Evolutionary conservation across 805 yeast species (phyloP).

Genomic region (Torulaspora indica): DNA sequence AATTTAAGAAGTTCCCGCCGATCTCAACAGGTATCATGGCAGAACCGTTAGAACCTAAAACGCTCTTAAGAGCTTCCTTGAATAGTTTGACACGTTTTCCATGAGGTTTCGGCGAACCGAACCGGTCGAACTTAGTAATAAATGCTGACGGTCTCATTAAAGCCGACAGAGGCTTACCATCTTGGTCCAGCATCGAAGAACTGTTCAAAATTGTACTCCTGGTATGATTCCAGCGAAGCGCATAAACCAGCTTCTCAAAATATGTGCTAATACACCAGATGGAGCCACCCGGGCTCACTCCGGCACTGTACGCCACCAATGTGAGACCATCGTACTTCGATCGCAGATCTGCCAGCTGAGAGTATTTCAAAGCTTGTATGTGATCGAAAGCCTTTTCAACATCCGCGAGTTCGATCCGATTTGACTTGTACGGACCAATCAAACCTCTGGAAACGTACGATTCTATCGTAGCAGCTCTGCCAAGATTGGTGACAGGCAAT

Average conservation of each 20-base stretch:
- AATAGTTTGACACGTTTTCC: constrained; percentile 61
- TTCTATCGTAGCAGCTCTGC: constrained; percentile 82
- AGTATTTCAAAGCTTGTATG: constrained; percentile 64
- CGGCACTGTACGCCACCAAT: constrained; percentile 82
- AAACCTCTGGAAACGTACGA: constrained; percentile 67
- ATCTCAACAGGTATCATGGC: constrained; percentile 78
- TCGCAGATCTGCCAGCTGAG: constrained; percentile 64
- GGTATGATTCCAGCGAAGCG: constrained; percentile 94
- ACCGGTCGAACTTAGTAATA: constrained; percentile 54
- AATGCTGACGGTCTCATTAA: constrained; percentile 76
- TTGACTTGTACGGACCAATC: constrained; percentile 61
- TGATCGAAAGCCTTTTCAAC: constrained; percentile 77
- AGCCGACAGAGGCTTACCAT: constrained; percentile 60
- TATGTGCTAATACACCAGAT: constrained; percentile 75
- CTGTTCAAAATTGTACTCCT: constrained; percentile 78
- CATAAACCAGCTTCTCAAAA: constrained; percentile 77
- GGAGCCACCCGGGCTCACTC: constrained; percentile 91
- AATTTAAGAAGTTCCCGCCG: constrained; percentile 76
- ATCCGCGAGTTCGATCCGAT: constrained; percentile 60
- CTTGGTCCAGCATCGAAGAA: constrained; percentile 52
- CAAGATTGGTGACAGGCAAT: constrained; percentile 81
- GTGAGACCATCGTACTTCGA: constrained; percentile 57
- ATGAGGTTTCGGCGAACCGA: constrained; percentile 61
- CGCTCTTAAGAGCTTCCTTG: constrained; percentile 56
- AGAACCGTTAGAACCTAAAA: constrained; percentile 46